phyloP scores from a whole-genome alignment of 768 basidiomycete genomes.

The Leccinum aurantiacum region DNA sequence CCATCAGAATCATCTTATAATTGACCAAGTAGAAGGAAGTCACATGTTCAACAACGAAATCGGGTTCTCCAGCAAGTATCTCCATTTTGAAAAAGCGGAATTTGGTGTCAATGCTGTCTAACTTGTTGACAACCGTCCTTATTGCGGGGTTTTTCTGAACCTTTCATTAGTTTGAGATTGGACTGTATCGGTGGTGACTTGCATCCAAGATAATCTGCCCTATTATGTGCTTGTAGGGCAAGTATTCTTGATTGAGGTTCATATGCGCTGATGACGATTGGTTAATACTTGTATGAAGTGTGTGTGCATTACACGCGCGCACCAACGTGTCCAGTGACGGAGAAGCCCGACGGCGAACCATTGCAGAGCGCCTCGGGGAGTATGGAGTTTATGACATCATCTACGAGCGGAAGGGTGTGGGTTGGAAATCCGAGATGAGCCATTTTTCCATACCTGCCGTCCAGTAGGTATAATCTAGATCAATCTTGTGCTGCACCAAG shows the following conservation, averaged over 20 bases:
- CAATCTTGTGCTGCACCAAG: slow-evolving; percentile 57
- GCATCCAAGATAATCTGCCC: slow-evolving; percentile 93
- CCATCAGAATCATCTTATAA: background rate
- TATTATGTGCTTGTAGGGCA: slow-evolving; percentile 89
- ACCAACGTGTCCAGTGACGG: slow-evolving; percentile 91
- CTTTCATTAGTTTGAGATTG: slow-evolving; percentile 9
- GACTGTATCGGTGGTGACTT: slow-evolving; percentile 27
- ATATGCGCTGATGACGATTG: slow-evolving; percentile 65
- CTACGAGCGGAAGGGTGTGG: slow-evolving; percentile 38
- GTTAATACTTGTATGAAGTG: slow-evolving; percentile 1
- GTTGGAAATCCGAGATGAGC: background rate
- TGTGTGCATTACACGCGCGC: slow-evolving; percentile 19
- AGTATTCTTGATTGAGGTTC: slow-evolving; percentile 86
- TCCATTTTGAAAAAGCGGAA: slow-evolving; percentile 98
- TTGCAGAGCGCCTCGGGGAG: slow-evolving; percentile 77
- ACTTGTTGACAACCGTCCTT: slow-evolving; percentile 92
- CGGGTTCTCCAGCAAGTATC: slow-evolving; percentile 84
- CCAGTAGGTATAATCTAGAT: slow-evolving; percentile 88
- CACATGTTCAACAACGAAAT: slow-evolving; percentile 87
- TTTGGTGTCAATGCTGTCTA: slow-evolving; percentile 77
- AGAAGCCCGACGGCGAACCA: slow-evolving; percentile 84
- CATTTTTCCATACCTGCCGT: slow-evolving; percentile 57
- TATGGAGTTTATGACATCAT: slow-evolving; percentile 79
- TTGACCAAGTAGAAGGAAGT: slow-evolving; percentile 25
- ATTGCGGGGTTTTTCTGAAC: slow-evolving; percentile 81